Evolutionary conservation across 768 basidiomycete species (phyloP).

Genomic region (Strobilomyces confusus): DNA sequence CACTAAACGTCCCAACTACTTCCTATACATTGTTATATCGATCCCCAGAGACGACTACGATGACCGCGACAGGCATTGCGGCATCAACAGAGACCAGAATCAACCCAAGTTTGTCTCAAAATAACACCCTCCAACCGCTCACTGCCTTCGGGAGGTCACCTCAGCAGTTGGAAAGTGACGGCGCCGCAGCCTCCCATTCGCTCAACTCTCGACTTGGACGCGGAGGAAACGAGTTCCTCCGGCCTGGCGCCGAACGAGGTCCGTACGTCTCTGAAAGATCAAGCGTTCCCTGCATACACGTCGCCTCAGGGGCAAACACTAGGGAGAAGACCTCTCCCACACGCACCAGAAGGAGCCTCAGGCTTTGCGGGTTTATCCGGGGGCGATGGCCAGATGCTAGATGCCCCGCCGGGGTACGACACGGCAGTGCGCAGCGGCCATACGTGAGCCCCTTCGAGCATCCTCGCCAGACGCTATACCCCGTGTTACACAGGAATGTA

Average conservation of each 20-base stretch:
- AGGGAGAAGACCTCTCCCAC: slow-evolving; percentile 7
- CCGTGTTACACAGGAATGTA: no score
- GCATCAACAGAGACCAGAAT: slow-evolving; percentile 8
- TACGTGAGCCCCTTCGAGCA: neutral
- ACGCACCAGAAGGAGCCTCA: neutral
- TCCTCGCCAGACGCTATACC: no score
- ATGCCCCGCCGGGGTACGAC: slow-evolving; percentile 16
- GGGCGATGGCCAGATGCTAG: neutral
- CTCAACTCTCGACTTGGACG: neutral
- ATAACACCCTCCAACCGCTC: neutral
- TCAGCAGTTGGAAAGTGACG: neutral
- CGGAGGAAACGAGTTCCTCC: neutral
- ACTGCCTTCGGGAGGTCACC: neutral
- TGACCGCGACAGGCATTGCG: slow-evolving; percentile 1
- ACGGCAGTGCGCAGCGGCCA: slow-evolving; percentile 7
- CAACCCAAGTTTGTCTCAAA: neutral
- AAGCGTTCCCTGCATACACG: neutral
- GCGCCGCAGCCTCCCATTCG: neutral
- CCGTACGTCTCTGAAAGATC: neutral
- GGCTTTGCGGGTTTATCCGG: neutral
- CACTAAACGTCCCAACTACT: neutral
- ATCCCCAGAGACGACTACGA: slow-evolving; percentile 2
- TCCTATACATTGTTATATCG: slow-evolving; percentile 4
- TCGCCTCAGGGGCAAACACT: slow-evolving; percentile 1
- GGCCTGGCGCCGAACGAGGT: slow-evolving; percentile 7